phyloP scores from a whole-genome alignment of 805 yeast genomes.

The Ogataea glucozyma region DNA sequence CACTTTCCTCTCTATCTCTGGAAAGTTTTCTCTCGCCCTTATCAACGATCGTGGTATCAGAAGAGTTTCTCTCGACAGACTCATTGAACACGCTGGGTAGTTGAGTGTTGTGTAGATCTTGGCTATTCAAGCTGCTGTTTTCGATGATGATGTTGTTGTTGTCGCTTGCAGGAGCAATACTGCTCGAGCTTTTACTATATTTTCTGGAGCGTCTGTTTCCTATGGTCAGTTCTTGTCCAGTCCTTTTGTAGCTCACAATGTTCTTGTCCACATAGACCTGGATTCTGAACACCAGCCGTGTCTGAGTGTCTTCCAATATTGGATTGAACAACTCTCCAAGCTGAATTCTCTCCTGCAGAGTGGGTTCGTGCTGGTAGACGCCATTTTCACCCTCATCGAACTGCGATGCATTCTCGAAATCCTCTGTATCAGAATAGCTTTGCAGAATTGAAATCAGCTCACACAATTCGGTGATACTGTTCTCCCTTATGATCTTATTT shows the following conservation, averaged over 20 bases:
- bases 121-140: too few species aligned
- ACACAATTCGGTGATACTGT: constrained; percentile 66
- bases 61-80: constrained; percentile 2
- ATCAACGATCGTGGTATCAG: constrained; percentile 4
- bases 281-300: constrained; percentile 75
- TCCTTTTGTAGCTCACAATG: constrained; percentile 65
- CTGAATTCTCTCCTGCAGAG: constrained; percentile 20
- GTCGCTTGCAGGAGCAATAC: too few species aligned
- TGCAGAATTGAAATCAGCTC: constrained; percentile 72
- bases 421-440: constrained; percentile 66
- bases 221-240: constrained; percentile 64
- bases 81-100: constrained; percentile 4
- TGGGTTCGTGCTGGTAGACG: constrained; percentile 21
- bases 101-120: too few species aligned
- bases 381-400: constrained; percentile 20
- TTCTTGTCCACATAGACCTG: constrained; percentile 71
- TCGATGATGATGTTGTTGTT: too few species aligned
- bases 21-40: constrained; percentile 6
- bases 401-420: constrained; percentile 21
- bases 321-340: constrained; percentile 64
- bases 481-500: constrained; percentile 66
- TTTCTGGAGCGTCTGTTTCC: constrained; percentile 40
- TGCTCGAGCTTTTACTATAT: constrained; percentile 1
- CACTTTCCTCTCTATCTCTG: constrained; percentile 16
- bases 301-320: constrained; percentile 73